phyloP scores from a whole-genome alignment of 1,139 yeast genomes.

The Magnusiomyces fungicola region DNA sequence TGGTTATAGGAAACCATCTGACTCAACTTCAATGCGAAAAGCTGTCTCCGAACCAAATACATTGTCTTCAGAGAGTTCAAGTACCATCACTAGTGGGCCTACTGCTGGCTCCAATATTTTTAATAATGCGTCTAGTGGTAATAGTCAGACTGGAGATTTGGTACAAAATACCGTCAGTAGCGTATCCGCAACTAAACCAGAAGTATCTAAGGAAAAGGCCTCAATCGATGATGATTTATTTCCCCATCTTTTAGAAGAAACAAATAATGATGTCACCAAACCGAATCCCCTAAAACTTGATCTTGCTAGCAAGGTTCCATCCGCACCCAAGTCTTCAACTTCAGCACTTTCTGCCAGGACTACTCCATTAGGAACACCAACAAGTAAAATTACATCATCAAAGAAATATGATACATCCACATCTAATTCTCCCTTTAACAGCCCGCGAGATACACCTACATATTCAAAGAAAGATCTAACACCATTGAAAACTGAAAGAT shows the following conservation, averaged over 20 bases:
- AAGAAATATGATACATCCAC: background rate
- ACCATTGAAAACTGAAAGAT: background rate
- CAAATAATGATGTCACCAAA: slow-evolving; percentile 2
- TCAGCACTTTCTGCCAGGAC: background rate
- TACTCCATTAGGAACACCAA: background rate
- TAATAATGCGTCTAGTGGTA: background rate
- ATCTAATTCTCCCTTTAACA: background rate
- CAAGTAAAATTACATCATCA: background rate
- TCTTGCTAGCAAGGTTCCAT: background rate
- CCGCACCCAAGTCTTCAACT: background rate
- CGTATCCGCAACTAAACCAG: too few species aligned
- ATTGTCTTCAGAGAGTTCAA: background rate
- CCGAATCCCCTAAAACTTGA: background rate
- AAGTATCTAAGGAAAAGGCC: background rate
- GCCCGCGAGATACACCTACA: slow-evolving; percentile 1
- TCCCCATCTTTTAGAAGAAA: slow-evolving; percentile 14
- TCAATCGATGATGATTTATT: slow-evolving; percentile 13
- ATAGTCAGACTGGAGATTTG: too few species aligned
- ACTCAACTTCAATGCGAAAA: background rate
- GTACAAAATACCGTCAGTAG: too few species aligned
- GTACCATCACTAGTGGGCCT: background rate
- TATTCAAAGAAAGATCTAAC: background rate
- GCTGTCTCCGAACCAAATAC: background rate
- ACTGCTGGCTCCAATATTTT: background rate
- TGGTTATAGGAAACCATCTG: background rate